Conservation (phyloP, 2,329 filamentous ascomycete species). For the Aspergillus sp. region DNA sequence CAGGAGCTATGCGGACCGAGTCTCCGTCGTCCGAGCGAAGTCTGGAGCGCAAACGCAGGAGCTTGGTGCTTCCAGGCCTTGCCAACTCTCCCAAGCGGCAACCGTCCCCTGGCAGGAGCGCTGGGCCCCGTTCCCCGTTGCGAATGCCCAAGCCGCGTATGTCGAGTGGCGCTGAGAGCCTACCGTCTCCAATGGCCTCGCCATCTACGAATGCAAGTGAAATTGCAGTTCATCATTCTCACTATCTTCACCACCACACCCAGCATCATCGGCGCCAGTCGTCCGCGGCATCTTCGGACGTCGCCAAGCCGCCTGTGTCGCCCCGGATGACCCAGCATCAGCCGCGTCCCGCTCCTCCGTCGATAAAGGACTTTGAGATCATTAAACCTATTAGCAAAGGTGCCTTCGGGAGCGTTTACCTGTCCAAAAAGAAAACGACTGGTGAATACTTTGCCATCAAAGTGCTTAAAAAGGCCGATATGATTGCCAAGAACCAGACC, state of each 20-base stretch:
- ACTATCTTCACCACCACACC: conserved; percentile 48
- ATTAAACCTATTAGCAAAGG: conserved; percentile 99
- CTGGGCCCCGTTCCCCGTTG: conserved; percentile 75
- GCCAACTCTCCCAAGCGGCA: conserved; percentile 71
- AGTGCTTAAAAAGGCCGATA: conserved; percentile 97
- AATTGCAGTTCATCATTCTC: conserved; percentile 45
- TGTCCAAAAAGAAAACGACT: conserved; percentile 97
- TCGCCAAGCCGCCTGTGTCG: conserved; percentile 64
- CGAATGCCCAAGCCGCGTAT: conserved; percentile 76
- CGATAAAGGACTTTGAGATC: conserved; percentile 98
- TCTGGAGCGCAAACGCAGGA: conserved; percentile 78
- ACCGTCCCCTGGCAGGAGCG: conserved; percentile 73
- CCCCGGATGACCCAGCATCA: conserved; percentile 77
- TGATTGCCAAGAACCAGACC: conserved; percentile 99
- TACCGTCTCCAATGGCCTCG: conserved; percentile 81
- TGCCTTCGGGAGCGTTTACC: conserved; percentile 93
- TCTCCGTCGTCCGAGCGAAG: conserved; percentile 86
- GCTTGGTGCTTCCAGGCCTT: conserved; percentile 72
- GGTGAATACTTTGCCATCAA: conserved; percentile 99
- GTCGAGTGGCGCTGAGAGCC: conserved; percentile 43
- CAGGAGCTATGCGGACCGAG: conserved; percentile 67
- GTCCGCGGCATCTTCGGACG: conserved; percentile 74
- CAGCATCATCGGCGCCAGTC: conserved; percentile 82
- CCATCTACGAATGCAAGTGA: conserved; percentile 79
- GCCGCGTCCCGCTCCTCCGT: conserved; percentile 81